phyloP scores from a whole-genome alignment of 2,329 filamentous ascomycete species.

The Penicillium sp. region DNA sequence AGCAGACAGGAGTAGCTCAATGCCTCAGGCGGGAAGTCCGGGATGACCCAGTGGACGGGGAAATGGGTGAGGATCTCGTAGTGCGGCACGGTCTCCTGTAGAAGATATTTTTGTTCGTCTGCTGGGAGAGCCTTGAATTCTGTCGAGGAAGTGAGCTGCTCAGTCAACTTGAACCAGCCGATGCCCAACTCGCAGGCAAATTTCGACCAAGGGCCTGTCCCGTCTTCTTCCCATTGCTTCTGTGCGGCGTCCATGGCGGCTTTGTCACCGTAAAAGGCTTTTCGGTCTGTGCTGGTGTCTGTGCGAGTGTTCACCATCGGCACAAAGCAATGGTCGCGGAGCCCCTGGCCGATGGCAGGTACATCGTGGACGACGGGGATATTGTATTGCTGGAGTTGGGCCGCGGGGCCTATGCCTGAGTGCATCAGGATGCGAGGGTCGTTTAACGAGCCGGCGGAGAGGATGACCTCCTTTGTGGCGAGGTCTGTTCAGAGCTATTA shows the following conservation, averaged over 20 bases:
- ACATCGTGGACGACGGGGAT: conserved; percentile 16
- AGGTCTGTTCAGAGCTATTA: conserved; percentile 4
- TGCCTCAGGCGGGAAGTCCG: conserved; percentile 34
- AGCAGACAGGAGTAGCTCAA: conserved; percentile 48
- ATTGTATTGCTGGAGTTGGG: conserved; percentile 7
- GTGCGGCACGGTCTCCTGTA: conserved; percentile 54
- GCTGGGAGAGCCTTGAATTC: conserved; percentile 54
- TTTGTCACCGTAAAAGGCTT: conserved; percentile 10
- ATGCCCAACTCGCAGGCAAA: conserved; percentile 33
- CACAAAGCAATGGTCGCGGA: conserved; percentile 21
- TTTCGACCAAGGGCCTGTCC: conserved; percentile 39
- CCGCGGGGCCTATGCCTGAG: conserved; percentile 13
- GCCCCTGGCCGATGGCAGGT: conserved; percentile 21
- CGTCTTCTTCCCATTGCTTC: conserved; percentile 48
- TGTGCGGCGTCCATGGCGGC: conserved; percentile 15
- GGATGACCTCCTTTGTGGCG: conserved; percentile 16
- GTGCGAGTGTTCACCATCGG: conserved; percentile 9
- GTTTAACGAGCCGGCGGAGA: conserved; percentile 19
- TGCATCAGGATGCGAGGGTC: conserved; percentile 15
- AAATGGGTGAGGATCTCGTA: conserved; percentile 56
- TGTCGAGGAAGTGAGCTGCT: conserved; percentile 38
- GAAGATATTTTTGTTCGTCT: conserved; percentile 46
- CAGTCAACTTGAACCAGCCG: conserved; percentile 44
- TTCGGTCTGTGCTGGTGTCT: conserved; percentile 5
- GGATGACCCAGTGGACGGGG: conserved; percentile 45